Conservation (phyloP, 768 basidiomycete species). For the Naganishia kalamii region DNA sequence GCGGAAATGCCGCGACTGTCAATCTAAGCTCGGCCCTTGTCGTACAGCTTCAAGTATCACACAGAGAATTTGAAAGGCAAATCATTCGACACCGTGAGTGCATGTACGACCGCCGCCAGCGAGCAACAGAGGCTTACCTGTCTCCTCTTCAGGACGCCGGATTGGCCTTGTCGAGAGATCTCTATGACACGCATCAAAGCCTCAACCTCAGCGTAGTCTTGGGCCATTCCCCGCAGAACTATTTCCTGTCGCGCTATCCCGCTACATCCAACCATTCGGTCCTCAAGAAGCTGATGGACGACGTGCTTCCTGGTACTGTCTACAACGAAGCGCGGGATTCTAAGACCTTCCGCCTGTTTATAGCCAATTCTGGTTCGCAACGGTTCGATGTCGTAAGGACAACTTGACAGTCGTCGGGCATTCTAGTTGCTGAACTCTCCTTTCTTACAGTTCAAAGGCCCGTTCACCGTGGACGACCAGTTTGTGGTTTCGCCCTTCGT, state of each 20-base stretch:
- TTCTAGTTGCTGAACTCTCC: conserved; percentile 12
- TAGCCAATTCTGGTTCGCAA: conserved; percentile 45
- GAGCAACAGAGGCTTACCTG: neutral
- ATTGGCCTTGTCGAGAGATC: conserved; percentile 24
- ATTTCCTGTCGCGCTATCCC: conserved; percentile 57
- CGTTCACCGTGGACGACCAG: conserved; percentile 75
- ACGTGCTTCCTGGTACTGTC: conserved; percentile 57
- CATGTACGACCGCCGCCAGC: neutral
- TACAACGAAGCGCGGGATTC: conserved; percentile 23
- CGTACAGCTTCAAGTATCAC: conserved; percentile 56
- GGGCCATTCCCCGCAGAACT: conserved; percentile 66
- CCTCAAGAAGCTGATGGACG: conserved; percentile 38
- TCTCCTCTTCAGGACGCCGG: conserved; percentile 27
- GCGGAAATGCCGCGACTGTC: neutral
- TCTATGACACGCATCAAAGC: neutral
- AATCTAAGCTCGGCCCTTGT: neutral
- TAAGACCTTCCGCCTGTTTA: conserved; percentile 31
- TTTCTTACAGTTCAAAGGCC: conserved; percentile 49
- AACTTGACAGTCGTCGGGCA: neutral
- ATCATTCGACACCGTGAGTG: conserved; percentile 58
- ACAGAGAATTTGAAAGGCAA: conserved; percentile 50
- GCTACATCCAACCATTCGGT: conserved; percentile 34
- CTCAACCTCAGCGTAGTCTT: conserved; percentile 60
- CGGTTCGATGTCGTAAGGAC: conserved; percentile 47
- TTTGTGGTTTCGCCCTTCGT: conserved; percentile 65